Evolutionary conservation across 73 alveolate species (phyloP), one percentile per base, ranked within the genome.

Genomic region (Stentor roeselii): DNA sequence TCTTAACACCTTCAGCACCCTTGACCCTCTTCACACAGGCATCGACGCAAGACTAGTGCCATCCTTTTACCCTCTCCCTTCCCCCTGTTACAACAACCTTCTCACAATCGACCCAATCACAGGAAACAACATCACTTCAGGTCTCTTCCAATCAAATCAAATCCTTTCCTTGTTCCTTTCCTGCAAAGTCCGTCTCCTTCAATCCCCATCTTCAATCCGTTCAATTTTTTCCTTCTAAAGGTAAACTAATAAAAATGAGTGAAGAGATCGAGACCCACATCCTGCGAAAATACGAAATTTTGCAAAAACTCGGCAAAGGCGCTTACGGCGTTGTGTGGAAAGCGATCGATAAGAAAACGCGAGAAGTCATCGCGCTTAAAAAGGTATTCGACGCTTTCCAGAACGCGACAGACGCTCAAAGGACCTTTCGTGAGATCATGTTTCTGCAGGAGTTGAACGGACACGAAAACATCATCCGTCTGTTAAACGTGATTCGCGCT

Each of bases 391-490:
- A 96, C 80, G 99, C 99, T 38, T 96, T 96, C 86, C 96, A 96
- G 84, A 97, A 97, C 86, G 99, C 99, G 36, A 97, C 99, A 0
- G 99, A 97, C 91, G 99, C 99, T 6, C 95, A 97, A 84, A 84
- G 99, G 60, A 96, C 99, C 37, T 96, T 95, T 77, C 80, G 99
- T 60, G 99, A 96, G 88, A 96, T 94, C 76, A 91, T 93, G 93
- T 86, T 94, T 84, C 87, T 83, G 41, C 95, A 82, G 90, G 99
- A 95, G 86, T 91, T 95, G 59, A 90, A 86, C 78, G 97, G 97
- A 21, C 99, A 97, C 84, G 99, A 96, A 87, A 97, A 97, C 88
- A 97, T 97, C 42, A 92, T 97, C 89, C 84, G 98, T 60, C 89
- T 97, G 82, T 59, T 96, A 78, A 97, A 97, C 77, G 98, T 97